Evolutionary conservation across 129 eudicot genomes (phyloP).

Genomic region (Flaveria ramosissima): DNA sequence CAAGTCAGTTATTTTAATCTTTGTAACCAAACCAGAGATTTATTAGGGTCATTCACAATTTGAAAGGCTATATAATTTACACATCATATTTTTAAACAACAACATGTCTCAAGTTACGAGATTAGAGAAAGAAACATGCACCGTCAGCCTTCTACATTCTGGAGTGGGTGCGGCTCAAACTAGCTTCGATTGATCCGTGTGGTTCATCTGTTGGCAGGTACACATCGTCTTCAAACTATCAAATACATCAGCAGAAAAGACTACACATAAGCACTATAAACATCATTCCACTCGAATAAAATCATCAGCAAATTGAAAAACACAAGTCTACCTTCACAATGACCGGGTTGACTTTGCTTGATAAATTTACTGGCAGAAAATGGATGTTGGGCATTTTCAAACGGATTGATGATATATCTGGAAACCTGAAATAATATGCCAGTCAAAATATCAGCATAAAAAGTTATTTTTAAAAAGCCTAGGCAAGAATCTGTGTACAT

Average conservation of each 20-base stretch:
- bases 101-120: background rate
- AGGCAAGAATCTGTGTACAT: no score
- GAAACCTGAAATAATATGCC: conserved; percentile 58
- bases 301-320: background rate
- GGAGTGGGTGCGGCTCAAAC: conserved; percentile 67
- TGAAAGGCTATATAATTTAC: conserved; percentile 23
- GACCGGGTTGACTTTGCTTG: conserved; percentile 71
- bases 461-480: no score
- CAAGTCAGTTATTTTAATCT: background rate
- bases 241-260: conserved; percentile 15
- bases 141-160: conserved; percentile 53
- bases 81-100: conserved; percentile 19
- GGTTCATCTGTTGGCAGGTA: conserved; percentile 93
- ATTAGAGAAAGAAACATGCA: conserved; percentile 9
- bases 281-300: background rate
- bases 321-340: conserved; percentile 74
- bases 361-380: conserved; percentile 85
- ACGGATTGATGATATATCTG: conserved; percentile 61
- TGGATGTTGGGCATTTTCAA: conserved; percentile 97
- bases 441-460: conserved; percentile 5
- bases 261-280: conserved; percentile 10
- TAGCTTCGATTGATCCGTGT: conserved; percentile 94
- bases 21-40: background rate
- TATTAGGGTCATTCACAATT: background rate
- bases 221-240: conserved; percentile 94